Percentiles rank a stretch among this genome's conserved stretches.
Conservation (phyloP, 2,329 filamentous ascomycete genomes). For the Pyricularia sp. region DNA sequence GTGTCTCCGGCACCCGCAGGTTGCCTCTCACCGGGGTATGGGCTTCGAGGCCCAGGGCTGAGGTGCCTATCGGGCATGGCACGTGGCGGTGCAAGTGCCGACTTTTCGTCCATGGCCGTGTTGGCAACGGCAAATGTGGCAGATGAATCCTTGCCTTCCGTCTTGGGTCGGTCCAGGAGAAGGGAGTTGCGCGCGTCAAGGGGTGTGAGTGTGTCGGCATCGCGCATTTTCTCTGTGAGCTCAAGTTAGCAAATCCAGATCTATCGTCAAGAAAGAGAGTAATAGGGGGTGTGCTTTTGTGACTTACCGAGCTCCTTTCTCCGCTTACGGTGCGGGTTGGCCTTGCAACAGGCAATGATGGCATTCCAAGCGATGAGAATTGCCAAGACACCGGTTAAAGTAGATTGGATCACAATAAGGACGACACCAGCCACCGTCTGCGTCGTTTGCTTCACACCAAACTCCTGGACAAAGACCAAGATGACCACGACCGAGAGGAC, state of each 20-base stretch:
- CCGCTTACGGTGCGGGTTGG: constrained; percentile 83
- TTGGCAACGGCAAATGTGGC: constrained; percentile 33
- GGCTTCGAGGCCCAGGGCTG: constrained; percentile 14
- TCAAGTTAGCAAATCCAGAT: not conserved
- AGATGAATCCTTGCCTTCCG: constrained; percentile 17
- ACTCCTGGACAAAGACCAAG: constrained; percentile 86
- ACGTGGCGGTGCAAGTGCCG: constrained; percentile 12
- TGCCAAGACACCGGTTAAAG: constrained; percentile 71
- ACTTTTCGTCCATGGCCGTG: constrained; percentile 23
- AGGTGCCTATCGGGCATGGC: constrained; percentile 24
- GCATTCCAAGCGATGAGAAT: constrained; percentile 87
- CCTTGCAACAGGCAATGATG: constrained; percentile 69
- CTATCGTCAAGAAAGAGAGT: constrained; percentile 16
- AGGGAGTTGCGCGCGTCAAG: constrained; percentile 82
- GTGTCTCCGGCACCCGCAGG: constrained; percentile 10
- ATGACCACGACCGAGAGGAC: constrained; percentile 84
- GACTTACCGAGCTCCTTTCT: constrained; percentile 81
- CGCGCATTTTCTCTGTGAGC: constrained; percentile 61
- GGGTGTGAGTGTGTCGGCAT: constrained; percentile 75
- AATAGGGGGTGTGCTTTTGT: not conserved
- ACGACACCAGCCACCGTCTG: constrained; percentile 92
- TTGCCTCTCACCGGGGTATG: constrained; percentile 15
- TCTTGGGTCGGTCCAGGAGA: constrained; percentile 50
- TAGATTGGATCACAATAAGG: constrained; percentile 82
- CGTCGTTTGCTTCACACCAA: constrained; percentile 82